Evolutionary conservation across 495 filamentous ascomycete genomes (phyloP).

Genomic region (Hyaloscypha finlandica): DNA sequence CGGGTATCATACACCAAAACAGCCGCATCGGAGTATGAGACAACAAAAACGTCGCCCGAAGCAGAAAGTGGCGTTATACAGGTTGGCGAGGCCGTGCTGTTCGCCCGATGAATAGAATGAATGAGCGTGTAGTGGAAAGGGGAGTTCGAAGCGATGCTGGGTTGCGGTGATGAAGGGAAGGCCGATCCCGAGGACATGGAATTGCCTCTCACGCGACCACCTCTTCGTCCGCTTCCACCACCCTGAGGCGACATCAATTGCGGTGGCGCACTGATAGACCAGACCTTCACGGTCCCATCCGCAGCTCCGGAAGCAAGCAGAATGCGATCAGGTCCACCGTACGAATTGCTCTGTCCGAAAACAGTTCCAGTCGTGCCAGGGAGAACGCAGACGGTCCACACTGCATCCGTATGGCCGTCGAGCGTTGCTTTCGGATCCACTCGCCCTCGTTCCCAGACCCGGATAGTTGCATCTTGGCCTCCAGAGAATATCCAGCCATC

Average conservation of each 20-base stretch:
- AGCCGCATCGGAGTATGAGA: conserved; percentile 85
- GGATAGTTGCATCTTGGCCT: conserved; percentile 88
- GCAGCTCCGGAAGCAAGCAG: conserved; percentile 89
- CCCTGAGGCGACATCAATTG: conserved; percentile 64
- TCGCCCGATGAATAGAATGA: conserved; percentile 74
- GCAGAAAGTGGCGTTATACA: conserved; percentile 86
- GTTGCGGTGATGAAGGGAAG: conserved; percentile 88
- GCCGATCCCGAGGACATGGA: conserved; percentile 89
- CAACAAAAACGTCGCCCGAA: conserved; percentile 89
- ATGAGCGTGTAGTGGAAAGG: conserved; percentile 67
- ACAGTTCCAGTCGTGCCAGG: conserved; percentile 79
- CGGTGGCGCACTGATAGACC: conserved; percentile 92
- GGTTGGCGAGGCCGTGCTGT: conserved; percentile 75
- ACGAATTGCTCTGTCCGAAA: conserved; percentile 68
- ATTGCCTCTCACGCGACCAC: conserved; percentile 80
- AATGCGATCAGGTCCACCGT: conserved; percentile 79
- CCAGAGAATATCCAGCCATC: conserved; percentile 99
- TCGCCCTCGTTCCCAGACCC: conserved; percentile 91
- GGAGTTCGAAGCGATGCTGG: conserved; percentile 68
- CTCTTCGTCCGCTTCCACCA: conserved; percentile 57
- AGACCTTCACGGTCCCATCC: conserved; percentile 89
- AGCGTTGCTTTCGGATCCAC: conserved; percentile 96
- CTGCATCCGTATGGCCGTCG: conserved; percentile 90
- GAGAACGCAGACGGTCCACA: conserved; percentile 93
- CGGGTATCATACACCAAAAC: conserved; percentile 90